phyloP scores from a whole-genome alignment of 345 rosid genomes.

The Aegle marmelos region DNA sequence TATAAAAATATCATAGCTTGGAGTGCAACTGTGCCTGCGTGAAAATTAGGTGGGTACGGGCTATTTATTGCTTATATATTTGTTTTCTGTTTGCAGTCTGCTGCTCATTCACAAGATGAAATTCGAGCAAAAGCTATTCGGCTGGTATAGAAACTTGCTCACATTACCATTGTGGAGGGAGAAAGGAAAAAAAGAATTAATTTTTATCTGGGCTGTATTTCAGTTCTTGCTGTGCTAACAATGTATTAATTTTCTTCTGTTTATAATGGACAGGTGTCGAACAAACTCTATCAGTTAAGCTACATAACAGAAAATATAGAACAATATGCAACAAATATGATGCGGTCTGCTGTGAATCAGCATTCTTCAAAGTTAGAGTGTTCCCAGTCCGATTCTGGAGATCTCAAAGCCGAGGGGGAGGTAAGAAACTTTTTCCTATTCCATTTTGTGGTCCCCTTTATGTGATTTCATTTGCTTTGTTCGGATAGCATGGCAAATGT shows the following conservation, averaged over 20 bases:
- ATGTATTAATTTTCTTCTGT: not conserved
- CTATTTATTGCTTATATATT: slow-evolving; percentile 25
- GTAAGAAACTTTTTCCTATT: slow-evolving; percentile 29
- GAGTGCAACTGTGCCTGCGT: not conserved
- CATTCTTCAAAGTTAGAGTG: slow-evolving; percentile 35
- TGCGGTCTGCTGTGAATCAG: slow-evolving; percentile 63
- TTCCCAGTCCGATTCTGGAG: slow-evolving; percentile 40
- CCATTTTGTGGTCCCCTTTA: not conserved
- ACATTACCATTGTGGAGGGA: not conserved
- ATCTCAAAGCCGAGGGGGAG: slow-evolving; percentile 57
- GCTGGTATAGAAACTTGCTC: slow-evolving; percentile 52
- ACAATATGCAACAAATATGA: slow-evolving; percentile 77
- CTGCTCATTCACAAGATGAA: slow-evolving; percentile 90
- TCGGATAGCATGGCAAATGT: not conserved
- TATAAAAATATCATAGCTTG: not conserved
- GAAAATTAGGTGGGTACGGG: not conserved
- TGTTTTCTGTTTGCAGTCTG: slow-evolving; percentile 60
- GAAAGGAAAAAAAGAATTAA: not conserved
- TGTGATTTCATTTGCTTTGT: not conserved
- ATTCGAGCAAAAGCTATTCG: slow-evolving; percentile 91
- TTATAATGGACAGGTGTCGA: slow-evolving; percentile 70
- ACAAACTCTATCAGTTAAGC: slow-evolving; percentile 84
- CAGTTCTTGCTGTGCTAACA: slow-evolving; percentile 7
- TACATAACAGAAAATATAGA: slow-evolving; percentile 71
- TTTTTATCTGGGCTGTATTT: not conserved